Percentiles rank a stretch among this genome's conserved stretches.
These are phyloP conservation scores for Chamaecrista fasciculata DNA, from an alignment of 306 rosid genomes.

Conservation along the genomic window DNA sequence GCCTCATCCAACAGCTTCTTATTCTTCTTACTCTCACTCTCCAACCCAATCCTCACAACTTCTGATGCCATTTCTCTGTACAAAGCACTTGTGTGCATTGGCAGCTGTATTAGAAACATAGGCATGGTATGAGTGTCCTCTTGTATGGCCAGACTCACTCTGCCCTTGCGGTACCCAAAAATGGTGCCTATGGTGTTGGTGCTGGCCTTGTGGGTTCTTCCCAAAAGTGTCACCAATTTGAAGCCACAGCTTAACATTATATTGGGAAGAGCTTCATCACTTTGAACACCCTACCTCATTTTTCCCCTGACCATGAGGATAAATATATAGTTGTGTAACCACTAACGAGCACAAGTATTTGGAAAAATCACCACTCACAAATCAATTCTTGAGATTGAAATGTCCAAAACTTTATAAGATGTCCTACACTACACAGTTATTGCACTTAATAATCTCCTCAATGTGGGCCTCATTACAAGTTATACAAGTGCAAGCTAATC, in stretches of 20 bases:
- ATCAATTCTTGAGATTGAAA: too few relatives aligned
- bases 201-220: constrained; percentile 73
- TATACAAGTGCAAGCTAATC: too few relatives aligned
- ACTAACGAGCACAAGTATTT: too few relatives aligned
- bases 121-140: constrained; percentile 95
- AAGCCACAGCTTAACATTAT: constrained; percentile 81
- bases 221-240: constrained; percentile 89
- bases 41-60: constrained; percentile 76
- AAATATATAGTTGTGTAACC: too few relatives aligned
- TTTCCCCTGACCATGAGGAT: constrained; percentile 30
- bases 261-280: constrained; percentile 76
- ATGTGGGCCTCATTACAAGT: too few relatives aligned
- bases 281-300: constrained; percentile 61
- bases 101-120: constrained; percentile 71
- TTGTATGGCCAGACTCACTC: constrained; percentile 82
- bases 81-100: constrained; percentile 63
- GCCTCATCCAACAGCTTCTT: constrained; percentile 83
- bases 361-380: too few relatives aligned
- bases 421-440: too few relatives aligned
- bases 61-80: constrained; percentile 91
- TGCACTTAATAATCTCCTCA: too few relatives aligned
- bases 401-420: too few relatives aligned
- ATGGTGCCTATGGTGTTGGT: constrained; percentile 87
- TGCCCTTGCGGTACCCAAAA: constrained; percentile 82
- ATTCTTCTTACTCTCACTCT: constrained; percentile 82